These are phyloP conservation scores for Ascochyta pisi DNA, from an alignment of 2,329 filamentous ascomycete species.

Conservation along the genomic window DNA sequence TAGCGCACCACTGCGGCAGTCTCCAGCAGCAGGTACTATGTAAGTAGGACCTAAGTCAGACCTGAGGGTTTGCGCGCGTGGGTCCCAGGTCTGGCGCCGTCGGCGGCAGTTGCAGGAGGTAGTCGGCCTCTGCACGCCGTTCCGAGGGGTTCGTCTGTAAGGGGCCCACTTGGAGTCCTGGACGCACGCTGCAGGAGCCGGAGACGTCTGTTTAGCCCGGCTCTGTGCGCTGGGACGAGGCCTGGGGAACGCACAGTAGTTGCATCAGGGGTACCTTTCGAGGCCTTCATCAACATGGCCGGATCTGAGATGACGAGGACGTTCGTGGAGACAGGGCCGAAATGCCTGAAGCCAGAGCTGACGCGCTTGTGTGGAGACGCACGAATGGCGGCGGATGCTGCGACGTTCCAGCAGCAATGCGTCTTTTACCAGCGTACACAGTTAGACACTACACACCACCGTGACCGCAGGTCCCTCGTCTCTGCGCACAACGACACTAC, in stretches of 20 bases:
- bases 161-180: slow-evolving; percentile 18
- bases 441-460: background rate
- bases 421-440: background rate
- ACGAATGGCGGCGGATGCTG: slow-evolving; percentile 10
- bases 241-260: slow-evolving; percentile 30
- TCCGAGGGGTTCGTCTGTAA: slow-evolving; percentile 23
- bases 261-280: slow-evolving; percentile 28
- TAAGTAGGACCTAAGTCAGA: slow-evolving; percentile 1
- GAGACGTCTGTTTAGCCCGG: slow-evolving; percentile 35
- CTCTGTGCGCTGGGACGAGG: slow-evolving; percentile 42
- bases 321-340: slow-evolving; percentile 34
- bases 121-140: slow-evolving; percentile 13
- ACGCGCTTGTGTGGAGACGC: slow-evolving; percentile 25
- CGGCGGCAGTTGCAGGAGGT: slow-evolving; percentile 14
- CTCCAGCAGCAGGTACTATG: too few species aligned
- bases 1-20: slow-evolving; percentile 2
- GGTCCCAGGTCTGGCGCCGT: background rate
- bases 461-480: background rate
- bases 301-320: slow-evolving; percentile 37
- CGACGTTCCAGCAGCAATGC: slow-evolving; percentile 12
- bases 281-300: slow-evolving; percentile 7
- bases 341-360: slow-evolving; percentile 30
- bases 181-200: slow-evolving; percentile 28
- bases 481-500: slow-evolving; percentile 5
- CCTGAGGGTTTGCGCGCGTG: background rate